These are phyloP conservation scores for Leccinellum rugosiceps DNA, from an alignment of 768 basidiomycete genomes.

Conservation along the genomic window DNA sequence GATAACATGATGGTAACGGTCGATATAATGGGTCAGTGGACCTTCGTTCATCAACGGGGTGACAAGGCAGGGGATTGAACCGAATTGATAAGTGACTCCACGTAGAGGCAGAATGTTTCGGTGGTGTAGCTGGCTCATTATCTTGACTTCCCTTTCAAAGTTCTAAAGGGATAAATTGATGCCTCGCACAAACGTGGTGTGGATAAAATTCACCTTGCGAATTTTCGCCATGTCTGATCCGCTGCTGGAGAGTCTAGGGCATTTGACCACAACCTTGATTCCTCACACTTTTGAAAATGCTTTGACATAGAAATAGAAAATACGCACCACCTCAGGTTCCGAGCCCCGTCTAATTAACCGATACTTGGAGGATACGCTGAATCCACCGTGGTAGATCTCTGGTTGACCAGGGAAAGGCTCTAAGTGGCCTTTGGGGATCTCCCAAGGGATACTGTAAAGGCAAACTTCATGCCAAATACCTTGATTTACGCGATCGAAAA, in stretches of 20 bases:
- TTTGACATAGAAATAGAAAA: background rate
- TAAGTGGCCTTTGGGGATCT: background rate
- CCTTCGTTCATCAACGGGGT: slow-evolving; percentile 16
- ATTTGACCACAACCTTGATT: slow-evolving; percentile 11
- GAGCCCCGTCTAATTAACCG: background rate
- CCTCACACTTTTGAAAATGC: background rate
- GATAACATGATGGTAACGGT: background rate
- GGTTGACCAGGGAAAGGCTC: slow-evolving; percentile 10
- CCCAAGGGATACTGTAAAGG: background rate
- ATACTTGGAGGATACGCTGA: slow-evolving; percentile 4
- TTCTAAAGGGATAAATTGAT: slow-evolving; percentile 1
- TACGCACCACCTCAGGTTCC: slow-evolving; percentile 12
- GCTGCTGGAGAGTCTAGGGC: background rate
- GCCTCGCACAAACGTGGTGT: background rate
- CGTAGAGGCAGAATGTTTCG: slow-evolving; percentile 12
- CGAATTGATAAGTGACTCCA: slow-evolving; percentile 9
- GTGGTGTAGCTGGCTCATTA: slow-evolving; percentile 5
- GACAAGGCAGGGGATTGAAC: slow-evolving; percentile 8
- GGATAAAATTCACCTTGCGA: slow-evolving; percentile 5
- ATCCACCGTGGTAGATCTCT: slow-evolving; percentile 10
- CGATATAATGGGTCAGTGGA: slow-evolving; percentile 1
- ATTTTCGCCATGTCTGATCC: background rate
- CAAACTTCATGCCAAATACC: background rate
- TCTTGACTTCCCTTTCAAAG: slow-evolving; percentile 7
- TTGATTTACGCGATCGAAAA: background rate